Evolutionary conservation across 345 rosid species (phyloP).

Genomic region (Sisymbrium altissimum): DNA sequence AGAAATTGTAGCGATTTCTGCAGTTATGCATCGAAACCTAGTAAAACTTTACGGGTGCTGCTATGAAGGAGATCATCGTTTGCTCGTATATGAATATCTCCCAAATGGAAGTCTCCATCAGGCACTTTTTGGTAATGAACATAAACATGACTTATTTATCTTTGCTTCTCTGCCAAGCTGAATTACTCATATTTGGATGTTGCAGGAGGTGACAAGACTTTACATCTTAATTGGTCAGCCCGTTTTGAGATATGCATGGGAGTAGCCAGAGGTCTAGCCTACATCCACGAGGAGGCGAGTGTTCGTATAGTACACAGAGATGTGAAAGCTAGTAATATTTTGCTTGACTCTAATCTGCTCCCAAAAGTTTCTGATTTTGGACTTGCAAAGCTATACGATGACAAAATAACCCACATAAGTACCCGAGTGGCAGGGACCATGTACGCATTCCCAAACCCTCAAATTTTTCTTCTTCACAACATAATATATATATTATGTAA

Average conservation of each 20-base stretch:
- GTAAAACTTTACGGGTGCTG: slow-evolving; percentile 41
- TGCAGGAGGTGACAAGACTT: not conserved
- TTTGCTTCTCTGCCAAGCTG: not conserved
- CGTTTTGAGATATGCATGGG: not conserved
- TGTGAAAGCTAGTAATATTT: not conserved
- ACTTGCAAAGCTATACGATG: too few relatives aligned
- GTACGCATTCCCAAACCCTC: not conserved
- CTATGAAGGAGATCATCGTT: slow-evolving; percentile 1
- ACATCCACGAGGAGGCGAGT: not conserved
- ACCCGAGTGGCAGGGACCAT: not conserved
- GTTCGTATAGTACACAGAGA: not conserved
- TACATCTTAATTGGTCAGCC: not conserved
- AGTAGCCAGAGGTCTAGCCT: not conserved
- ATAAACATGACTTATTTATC: not conserved
- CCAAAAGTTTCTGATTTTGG: too few relatives aligned
- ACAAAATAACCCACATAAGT: too few relatives aligned
- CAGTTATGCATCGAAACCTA: slow-evolving; percentile 34
- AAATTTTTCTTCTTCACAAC: not conserved
- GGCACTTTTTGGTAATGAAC: slow-evolving; percentile 24
- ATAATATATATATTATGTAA: not conserved
- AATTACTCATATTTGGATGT: not conserved
- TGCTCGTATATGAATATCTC: too few relatives aligned
- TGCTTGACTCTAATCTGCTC: too few relatives aligned
- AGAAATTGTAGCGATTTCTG: slow-evolving; percentile 48
- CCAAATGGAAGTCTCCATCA: slow-evolving; percentile 51